A percentile compares a stretch with the other conserved stretches of the same genome.
These are phyloP conservation scores for Dryadomyces sulphureus DNA, from an alignment of 2,329 filamentous ascomycete genomes.

Conservation along the genomic window DNA sequence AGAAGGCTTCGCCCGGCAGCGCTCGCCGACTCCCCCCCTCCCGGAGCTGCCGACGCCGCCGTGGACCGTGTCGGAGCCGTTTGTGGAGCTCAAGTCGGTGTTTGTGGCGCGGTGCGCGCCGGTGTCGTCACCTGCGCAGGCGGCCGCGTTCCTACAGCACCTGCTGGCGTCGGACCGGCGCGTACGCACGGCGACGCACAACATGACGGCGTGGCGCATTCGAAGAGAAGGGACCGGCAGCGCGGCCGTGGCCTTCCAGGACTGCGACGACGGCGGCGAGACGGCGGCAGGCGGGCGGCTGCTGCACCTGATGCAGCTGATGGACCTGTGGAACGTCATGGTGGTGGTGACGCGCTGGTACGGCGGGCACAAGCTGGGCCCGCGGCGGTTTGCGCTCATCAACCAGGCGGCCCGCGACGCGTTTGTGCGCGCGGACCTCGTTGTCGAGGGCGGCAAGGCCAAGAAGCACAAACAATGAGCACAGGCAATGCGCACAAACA, in stretches of 20 bases:
- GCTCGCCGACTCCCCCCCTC: neutral
- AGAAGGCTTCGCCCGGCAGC: neutral
- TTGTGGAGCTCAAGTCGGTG: constrained; percentile 72
- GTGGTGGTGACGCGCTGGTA: constrained; percentile 95
- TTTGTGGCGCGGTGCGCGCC: constrained; percentile 67
- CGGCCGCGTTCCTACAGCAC: constrained; percentile 55
- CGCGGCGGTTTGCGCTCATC: constrained; percentile 80
- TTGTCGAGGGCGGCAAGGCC: constrained; percentile 29
- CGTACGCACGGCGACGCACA: constrained; percentile 77
- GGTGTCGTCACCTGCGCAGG: constrained; percentile 57
- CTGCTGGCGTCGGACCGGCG: constrained; percentile 72
- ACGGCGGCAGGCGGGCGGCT: constrained; percentile 76
- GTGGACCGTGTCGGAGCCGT: constrained; percentile 62
- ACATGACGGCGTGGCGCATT: constrained; percentile 90
- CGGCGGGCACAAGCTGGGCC: constrained; percentile 77
- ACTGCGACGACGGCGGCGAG: constrained; percentile 94
- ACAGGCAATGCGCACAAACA: too few relatives aligned
- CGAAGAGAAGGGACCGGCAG: constrained; percentile 29
- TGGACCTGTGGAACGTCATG: constrained; percentile 86
- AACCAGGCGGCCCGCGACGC: constrained; percentile 76
- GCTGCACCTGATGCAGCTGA: constrained; percentile 82
- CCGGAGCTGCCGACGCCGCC: constrained; percentile 21
- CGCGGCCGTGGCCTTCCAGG: constrained; percentile 51
- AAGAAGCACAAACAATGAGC: constrained; percentile 23
- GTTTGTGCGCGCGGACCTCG: constrained; percentile 61